These are phyloP conservation scores for Tulasnella sp. DNA, from an alignment of 768 basidiomycete genomes.

Conservation along the genomic window DNA sequence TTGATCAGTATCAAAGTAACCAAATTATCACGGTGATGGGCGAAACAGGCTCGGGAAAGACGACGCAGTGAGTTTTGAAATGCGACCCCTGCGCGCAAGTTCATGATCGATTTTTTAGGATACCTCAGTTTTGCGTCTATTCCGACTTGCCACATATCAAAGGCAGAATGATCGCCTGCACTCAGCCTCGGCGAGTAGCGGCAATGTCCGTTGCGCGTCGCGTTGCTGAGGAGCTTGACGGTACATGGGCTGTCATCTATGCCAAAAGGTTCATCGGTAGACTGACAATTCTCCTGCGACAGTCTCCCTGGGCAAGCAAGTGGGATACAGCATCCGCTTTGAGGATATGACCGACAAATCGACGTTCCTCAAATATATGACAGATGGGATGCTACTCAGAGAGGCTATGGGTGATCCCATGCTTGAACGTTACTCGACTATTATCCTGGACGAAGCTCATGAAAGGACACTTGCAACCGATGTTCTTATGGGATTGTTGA, in stretches of 20 bases:
- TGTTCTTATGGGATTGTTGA: conserved; percentile 34
- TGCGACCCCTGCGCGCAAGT: too few species aligned
- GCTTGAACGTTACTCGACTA: conserved; percentile 30
- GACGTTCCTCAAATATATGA: conserved; percentile 35
- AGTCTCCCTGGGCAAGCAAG: conserved; percentile 29
- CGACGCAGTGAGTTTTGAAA: not conserved
- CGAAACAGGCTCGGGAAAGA: conserved; percentile 57
- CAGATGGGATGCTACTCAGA: conserved; percentile 33
- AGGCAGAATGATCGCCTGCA: conserved; percentile 30
- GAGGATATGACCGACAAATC: conserved; percentile 27
- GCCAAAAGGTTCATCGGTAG: not conserved
- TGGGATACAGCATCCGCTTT: conserved; percentile 37
- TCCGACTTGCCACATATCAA: conserved; percentile 33
- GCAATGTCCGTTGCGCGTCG: conserved; percentile 34
- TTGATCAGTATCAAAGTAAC: conserved; percentile 56
- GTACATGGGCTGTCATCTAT: conserved; percentile 18
- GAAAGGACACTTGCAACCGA: conserved; percentile 37
- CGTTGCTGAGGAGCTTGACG: conserved; percentile 33
- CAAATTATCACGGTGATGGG: conserved; percentile 88
- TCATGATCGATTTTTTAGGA: not conserved
- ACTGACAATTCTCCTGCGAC: not conserved
- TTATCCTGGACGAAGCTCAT: conserved; percentile 37
- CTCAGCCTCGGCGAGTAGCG: conserved; percentile 35
- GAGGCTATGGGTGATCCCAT: conserved; percentile 27
- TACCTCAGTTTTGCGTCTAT: conserved; percentile 10